Evolutionary conservation across 345 rosid species (phyloP).

Genomic region (Eucalyptus brandiana): DNA sequence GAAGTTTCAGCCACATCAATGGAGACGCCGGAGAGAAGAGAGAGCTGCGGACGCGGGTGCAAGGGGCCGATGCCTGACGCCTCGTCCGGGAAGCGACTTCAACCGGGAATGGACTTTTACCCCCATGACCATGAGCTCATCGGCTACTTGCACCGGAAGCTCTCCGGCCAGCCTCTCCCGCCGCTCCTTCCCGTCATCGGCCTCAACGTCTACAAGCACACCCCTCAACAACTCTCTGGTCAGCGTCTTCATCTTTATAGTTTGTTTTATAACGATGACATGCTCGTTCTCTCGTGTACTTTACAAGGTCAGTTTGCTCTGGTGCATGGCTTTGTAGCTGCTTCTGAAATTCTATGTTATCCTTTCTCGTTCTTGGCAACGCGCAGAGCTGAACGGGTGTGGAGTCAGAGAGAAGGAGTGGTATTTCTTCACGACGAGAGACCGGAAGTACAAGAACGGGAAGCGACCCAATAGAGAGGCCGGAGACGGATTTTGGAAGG

Average conservation of each 20-base stretch:
- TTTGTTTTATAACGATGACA: not conserved
- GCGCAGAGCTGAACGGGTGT: not conserved
- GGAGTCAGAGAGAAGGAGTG: not conserved
- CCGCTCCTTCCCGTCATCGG: not conserved
- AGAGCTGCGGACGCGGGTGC: not conserved
- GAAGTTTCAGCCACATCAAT: not conserved
- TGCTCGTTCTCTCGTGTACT: not conserved
- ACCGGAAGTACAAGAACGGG: not conserved
- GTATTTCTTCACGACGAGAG: slow-evolving; percentile 1
- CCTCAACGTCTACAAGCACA: not conserved
- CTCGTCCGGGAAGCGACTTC: not conserved
- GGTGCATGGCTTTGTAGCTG: not conserved
- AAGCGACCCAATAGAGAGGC: not conserved
- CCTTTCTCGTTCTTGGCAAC: not conserved
- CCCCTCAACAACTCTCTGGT: not conserved
- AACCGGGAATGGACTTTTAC: not conserved
- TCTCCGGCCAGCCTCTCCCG: not conserved
- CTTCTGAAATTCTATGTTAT: not conserved
- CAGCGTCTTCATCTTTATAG: not conserved
- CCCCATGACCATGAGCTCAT: not conserved
- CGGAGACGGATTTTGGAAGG: not conserved
- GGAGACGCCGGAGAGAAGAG: not conserved
- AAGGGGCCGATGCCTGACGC: not conserved
- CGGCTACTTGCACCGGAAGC: not conserved
- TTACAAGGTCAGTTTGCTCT: not conserved